Percentiles rank a stretch among this genome's conserved stretches.
These are phyloP conservation scores for Aspergillus sp. DNA, from an alignment of 2,329 filamentous ascomycete species.

Conservation along the genomic window DNA sequence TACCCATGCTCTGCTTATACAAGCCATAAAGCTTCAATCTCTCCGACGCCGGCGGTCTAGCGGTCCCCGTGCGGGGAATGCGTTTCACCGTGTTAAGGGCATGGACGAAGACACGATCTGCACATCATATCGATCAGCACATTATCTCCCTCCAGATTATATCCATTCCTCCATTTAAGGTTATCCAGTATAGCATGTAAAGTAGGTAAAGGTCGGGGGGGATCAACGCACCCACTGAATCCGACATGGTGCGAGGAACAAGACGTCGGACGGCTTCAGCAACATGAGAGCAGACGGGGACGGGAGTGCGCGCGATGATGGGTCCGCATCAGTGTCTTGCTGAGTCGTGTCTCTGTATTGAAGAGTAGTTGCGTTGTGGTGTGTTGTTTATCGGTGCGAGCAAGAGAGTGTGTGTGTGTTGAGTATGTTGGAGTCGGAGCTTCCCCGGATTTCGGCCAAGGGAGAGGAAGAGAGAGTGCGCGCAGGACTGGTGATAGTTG, in stretches of 20 bases:
- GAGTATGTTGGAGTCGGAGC: not conserved
- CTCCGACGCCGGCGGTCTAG: constrained; percentile 80
- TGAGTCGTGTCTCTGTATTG: not conserved
- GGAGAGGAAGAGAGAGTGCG: not conserved
- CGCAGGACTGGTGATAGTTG: not conserved
- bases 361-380: not conserved
- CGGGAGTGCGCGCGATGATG: not conserved
- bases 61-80: constrained; percentile 88
- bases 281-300: constrained; percentile 1
- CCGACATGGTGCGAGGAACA: constrained; percentile 42
- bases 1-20: constrained; percentile 96
- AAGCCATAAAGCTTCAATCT: constrained; percentile 92
- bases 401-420: not conserved
- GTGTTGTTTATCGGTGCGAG: not conserved
- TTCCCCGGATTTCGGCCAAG: constrained; percentile 24
- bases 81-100: constrained; percentile 98
- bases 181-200: too few relatives aligned
- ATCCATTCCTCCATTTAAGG: too few relatives aligned
- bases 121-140: not conserved
- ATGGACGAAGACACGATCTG: constrained; percentile 98
- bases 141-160: not conserved
- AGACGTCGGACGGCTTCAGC: constrained; percentile 28
- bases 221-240: constrained; percentile 48
- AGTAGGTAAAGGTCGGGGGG: not conserved
- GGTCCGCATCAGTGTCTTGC: too few relatives aligned